Evolutionary conservation across 1,284 basidiomycete species (phyloP).

Genomic region (Trametes versicolor): DNA sequence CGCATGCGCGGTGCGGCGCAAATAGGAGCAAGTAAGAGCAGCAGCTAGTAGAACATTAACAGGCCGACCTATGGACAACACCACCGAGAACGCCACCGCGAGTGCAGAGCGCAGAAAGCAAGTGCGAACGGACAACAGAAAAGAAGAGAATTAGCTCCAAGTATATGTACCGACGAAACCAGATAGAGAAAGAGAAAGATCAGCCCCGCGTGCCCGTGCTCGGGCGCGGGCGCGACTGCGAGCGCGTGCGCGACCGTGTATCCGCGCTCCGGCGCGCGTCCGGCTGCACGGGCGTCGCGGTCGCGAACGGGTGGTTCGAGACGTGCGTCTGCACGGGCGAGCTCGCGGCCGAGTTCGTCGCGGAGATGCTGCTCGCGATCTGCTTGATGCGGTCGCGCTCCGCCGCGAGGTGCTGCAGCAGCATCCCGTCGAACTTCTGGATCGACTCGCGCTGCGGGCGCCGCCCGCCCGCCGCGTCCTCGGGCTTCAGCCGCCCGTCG

Average conservation of each 20-base stretch:
- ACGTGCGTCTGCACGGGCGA: constrained; percentile 27
- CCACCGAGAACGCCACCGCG: constrained; percentile 1
- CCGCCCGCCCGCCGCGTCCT: constrained; percentile 17
- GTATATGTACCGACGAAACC: constrained; percentile 3
- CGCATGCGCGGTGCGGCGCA: constrained; percentile 19
- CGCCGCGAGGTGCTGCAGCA: constrained; percentile 77
- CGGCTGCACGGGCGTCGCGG: neutral
- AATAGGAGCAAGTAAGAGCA: constrained; percentile 22
- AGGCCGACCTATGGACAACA: constrained; percentile 21
- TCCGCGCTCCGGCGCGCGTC: neutral
- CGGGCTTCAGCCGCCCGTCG: constrained; percentile 42
- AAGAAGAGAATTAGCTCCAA: constrained; percentile 1
- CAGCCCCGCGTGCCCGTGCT: constrained; percentile 9
- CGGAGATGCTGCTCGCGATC: constrained; percentile 59
- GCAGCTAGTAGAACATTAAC: constrained; percentile 30
- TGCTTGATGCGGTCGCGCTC: constrained; percentile 77
- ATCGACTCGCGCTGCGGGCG: constrained; percentile 60
- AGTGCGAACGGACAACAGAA: constrained; percentile 4
- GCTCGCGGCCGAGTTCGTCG: constrained; percentile 30
- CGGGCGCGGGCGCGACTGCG: constrained; percentile 16
- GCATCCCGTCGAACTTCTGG: constrained; percentile 74
- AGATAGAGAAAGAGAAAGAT: neutral
- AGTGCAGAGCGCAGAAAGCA: neutral
- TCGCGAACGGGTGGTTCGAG: constrained; percentile 21
- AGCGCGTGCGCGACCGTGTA: constrained; percentile 1